These are phyloP conservation scores for Solanum paucissectum DNA, from an alignment of 257 asterid genomes.

Conservation along the genomic window DNA sequence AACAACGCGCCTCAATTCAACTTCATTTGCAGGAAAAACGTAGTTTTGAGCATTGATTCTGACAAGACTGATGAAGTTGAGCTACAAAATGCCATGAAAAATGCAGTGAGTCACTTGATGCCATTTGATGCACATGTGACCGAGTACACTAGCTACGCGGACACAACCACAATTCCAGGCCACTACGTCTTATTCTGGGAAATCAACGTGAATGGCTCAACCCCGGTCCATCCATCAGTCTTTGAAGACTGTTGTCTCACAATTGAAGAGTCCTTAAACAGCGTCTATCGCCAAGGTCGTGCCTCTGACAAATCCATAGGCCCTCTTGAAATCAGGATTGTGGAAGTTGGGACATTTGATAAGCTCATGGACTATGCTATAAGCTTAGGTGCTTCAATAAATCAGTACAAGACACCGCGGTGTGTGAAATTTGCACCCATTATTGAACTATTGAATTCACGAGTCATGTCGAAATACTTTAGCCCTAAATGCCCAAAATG, in stretches of 20 bases:
- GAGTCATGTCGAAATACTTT: conserved; percentile 12
- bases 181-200: conserved; percentile 21
- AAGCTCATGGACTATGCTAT: conserved; percentile 36
- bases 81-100: conserved; percentile 21
- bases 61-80: background rate
- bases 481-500: conserved; percentile 33
- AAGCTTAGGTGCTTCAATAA: conserved; percentile 27
- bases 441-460: conserved; percentile 20
- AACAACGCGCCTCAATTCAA: conserved; percentile 29
- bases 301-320: conserved; percentile 19
- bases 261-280: background rate
- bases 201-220: conserved; percentile 1
- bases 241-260: conserved; percentile 21
- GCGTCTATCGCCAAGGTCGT: background rate
- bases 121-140: conserved; percentile 13
- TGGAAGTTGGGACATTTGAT: conserved; percentile 29
- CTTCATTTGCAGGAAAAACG: conserved; percentile 29
- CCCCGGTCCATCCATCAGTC: conserved; percentile 10
- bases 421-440: conserved; percentile 35
- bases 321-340: conserved; percentile 27
- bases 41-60: conserved; percentile 3
- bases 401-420: conserved; percentile 32
- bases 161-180: conserved; percentile 20
- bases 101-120: conserved; percentile 9
- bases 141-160: conserved; percentile 34